A percentile compares a stretch with the other conserved stretches of the same genome.
phyloP scores from a whole-genome alignment of 768 basidiomycete genomes.

The Psilocybe subaeruginosa region DNA sequence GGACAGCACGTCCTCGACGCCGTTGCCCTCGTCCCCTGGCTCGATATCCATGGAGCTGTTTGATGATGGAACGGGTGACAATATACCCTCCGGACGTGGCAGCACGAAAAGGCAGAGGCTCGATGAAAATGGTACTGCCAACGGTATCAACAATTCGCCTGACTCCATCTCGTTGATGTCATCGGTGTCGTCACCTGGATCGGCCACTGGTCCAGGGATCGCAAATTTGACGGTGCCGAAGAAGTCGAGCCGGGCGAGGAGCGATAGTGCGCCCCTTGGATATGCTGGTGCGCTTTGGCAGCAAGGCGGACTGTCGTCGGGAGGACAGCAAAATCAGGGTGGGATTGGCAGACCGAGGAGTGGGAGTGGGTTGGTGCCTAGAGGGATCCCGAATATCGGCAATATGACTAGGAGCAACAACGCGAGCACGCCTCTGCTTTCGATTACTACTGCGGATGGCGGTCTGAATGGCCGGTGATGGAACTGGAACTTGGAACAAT shows the following conservation, averaged over 20 bases:
- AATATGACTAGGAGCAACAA: slow-evolving; percentile 33
- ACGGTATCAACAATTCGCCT: slow-evolving; percentile 26
- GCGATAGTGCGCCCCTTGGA: slow-evolving; percentile 68
- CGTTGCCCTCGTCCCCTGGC: slow-evolving; percentile 43
- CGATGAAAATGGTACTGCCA: slow-evolving; percentile 34
- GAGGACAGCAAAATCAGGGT: slow-evolving; percentile 28
- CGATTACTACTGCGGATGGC: slow-evolving; percentile 30
- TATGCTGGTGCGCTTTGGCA: slow-evolving; percentile 37
- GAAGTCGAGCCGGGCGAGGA: slow-evolving; percentile 59
- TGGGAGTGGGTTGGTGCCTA: slow-evolving; percentile 48
- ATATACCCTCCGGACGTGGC: slow-evolving; percentile 29
- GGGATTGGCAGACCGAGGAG: slow-evolving; percentile 49
- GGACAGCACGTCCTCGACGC: slow-evolving; percentile 36
- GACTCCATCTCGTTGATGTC: slow-evolving; percentile 36
- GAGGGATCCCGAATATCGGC: slow-evolving; percentile 42
- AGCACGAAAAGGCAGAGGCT: slow-evolving; percentile 59
- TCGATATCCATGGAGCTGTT: slow-evolving; percentile 49
- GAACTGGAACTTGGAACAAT: neutral
- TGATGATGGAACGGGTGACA: slow-evolving; percentile 36
- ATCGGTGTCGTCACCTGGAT: slow-evolving; percentile 37
- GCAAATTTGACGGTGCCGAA: slow-evolving; percentile 32
- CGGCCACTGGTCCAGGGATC: slow-evolving; percentile 22
- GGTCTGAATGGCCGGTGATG: slow-evolving; percentile 17
- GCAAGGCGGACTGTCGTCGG: slow-evolving; percentile 25
- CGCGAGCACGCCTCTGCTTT: slow-evolving; percentile 30